Conservation (phyloP, 1,139 yeast genomes). For the Saccharomyces hybrid region DNA sequence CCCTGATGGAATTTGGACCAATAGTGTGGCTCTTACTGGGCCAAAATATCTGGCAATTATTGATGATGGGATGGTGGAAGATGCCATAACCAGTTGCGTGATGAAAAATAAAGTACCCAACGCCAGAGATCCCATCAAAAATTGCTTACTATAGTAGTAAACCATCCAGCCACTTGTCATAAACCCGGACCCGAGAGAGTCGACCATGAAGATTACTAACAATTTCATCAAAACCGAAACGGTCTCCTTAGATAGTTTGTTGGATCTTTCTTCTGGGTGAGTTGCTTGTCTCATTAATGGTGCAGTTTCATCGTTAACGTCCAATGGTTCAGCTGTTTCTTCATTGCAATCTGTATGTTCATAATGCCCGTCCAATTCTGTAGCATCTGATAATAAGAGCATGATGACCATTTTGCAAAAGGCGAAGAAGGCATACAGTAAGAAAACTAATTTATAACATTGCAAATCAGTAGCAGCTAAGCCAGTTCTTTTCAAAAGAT, state of each 20-base stretch:
- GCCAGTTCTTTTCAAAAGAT: conserved; percentile 30
- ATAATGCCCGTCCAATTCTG: conserved; percentile 40
- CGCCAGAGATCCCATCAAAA: conserved; percentile 28
- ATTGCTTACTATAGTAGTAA: conserved; percentile 50
- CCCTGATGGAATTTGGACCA: conserved; percentile 78
- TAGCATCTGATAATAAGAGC: conserved; percentile 45
- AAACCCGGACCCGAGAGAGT: conserved; percentile 81
- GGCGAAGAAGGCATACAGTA: conserved; percentile 52
- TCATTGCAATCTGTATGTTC: conserved; percentile 18
- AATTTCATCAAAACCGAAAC: conserved; percentile 26
- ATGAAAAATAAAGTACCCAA: conserved; percentile 51
- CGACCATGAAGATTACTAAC: conserved; percentile 56
- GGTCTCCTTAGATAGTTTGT: conserved; percentile 25
- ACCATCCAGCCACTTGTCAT: conserved; percentile 87
- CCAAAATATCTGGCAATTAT: conserved; percentile 56
- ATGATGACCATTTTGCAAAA: conserved; percentile 46
- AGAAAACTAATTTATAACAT: conserved; percentile 51
- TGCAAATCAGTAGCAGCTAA: conserved; percentile 33
- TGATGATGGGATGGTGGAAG: conserved; percentile 63
- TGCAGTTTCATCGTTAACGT: conserved; percentile 23
- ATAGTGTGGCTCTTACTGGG: conserved; percentile 67
- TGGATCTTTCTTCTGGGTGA: conserved; percentile 2
- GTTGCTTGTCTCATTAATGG: conserved; percentile 14
- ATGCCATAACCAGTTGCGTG: conserved; percentile 51
- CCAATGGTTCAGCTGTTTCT: conserved; percentile 7